phyloP scores from a whole-genome alignment of 768 basidiomycete species.

The Termitomyces eurrhizus region DNA sequence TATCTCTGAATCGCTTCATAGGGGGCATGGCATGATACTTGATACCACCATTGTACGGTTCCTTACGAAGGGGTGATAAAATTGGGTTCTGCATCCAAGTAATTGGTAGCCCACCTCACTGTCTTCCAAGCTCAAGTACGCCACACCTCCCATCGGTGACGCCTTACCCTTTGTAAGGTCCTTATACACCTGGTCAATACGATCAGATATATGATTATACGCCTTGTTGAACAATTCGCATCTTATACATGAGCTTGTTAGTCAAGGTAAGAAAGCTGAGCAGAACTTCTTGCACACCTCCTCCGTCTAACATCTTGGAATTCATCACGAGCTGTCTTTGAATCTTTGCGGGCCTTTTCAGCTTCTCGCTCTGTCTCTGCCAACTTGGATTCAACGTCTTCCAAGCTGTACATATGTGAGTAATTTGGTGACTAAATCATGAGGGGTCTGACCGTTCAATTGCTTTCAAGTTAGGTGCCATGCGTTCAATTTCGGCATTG shows the following conservation, averaged over 20 bases:
- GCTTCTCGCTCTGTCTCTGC: constrained; percentile 90
- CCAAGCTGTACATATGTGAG: constrained; percentile 47
- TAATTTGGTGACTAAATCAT: neutral
- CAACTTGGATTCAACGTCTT: constrained; percentile 81
- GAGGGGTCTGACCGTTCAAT: constrained; percentile 67
- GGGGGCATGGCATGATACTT: constrained; percentile 99
- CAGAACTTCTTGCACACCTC: constrained; percentile 40
- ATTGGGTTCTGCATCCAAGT: neutral
- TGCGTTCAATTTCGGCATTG: constrained; percentile 78
- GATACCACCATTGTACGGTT: constrained; percentile 80
- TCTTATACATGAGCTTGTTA: constrained; percentile 21
- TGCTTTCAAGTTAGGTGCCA: constrained; percentile 97
- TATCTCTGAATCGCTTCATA: constrained; percentile 98
- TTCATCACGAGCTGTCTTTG: constrained; percentile 84
- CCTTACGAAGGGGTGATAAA: constrained; percentile 9
- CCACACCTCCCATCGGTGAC: constrained; percentile 92
- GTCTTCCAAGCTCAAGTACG: constrained; percentile 94
- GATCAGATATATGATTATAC: constrained; percentile 92
- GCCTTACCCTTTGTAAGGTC: constrained; percentile 95
- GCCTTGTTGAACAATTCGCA: constrained; percentile 92
- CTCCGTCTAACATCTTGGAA: constrained; percentile 85
- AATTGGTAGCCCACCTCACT: constrained; percentile 61
- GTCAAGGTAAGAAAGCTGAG: neutral
- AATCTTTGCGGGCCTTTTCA: constrained; percentile 86
- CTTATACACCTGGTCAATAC: constrained; percentile 95